These are phyloP conservation scores for Orobanche coerulescens DNA, from an alignment of 257 asterid species.

Conservation along the genomic window DNA sequence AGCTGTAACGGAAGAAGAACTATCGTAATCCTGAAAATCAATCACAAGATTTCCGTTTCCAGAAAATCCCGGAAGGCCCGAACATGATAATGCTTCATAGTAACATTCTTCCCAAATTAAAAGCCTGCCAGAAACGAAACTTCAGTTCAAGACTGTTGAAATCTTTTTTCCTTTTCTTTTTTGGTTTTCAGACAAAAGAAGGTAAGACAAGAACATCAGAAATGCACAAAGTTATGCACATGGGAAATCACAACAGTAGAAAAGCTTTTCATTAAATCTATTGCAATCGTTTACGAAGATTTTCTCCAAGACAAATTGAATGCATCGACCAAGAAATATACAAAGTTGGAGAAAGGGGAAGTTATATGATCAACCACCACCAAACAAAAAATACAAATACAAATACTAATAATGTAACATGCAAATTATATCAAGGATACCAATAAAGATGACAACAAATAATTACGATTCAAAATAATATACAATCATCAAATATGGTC, in stretches of 20 bases:
- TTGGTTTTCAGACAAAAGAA: conserved; percentile 25
- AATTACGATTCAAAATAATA: neutral
- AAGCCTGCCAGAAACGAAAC: conserved; percentile 39
- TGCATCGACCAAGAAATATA: conserved; percentile 43
- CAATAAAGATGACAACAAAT: conserved; percentile 12
- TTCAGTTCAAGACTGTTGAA: neutral
- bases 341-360: conserved; percentile 38
- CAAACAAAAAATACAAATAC: neutral
- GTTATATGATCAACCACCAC: conserved; percentile 21
- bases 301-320: conserved; percentile 48
- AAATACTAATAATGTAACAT: conserved; percentile 25
- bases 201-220: conserved; percentile 32
- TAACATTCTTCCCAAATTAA: conserved; percentile 77
- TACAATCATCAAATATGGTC: conserved; percentile 17
- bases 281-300: conserved; percentile 29
- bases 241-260: conserved; percentile 31
- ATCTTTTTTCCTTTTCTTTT: neutral
- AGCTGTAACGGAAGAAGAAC: conserved; percentile 26
- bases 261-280: conserved; percentile 21
- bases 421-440: conserved; percentile 26
- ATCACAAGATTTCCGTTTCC: conserved; percentile 27
- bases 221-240: conserved; percentile 29
- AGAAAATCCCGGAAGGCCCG: conserved; percentile 23
- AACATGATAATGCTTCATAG: conserved; percentile 29
- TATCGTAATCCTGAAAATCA: conserved; percentile 27